Evolutionary conservation across 2,329 filamentous ascomycete genomes (phyloP), one percentile per base, ranked within the genome.

Genomic region (Xylaria sp.): DNA sequence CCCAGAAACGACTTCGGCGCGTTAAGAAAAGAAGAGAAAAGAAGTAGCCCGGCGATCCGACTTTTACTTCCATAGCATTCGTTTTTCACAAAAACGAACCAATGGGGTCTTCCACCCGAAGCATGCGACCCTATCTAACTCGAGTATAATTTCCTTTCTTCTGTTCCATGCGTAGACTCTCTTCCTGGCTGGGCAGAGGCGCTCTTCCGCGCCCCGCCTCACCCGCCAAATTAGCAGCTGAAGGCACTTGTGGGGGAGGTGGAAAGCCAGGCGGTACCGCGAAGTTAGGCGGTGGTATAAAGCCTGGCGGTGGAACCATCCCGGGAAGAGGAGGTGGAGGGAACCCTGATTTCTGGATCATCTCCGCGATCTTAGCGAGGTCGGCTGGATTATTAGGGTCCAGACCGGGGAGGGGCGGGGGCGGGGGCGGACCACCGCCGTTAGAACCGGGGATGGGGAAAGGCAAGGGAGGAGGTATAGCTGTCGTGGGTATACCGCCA

Each of bases 181-280:
- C 93, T 77, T 93, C 89, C 80, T 97, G 93, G 77, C 92, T 94
- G 0, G 93, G 93, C 51, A 97, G 59, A 96, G 81, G 74, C 91
- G 94, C 78, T 96, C 93, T 77, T 92, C 89, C 80, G 96, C 93
- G 78, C 10, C 35, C 21, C 92, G 81, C 44, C 25, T 69, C 71
- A 44, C 29, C 69, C 4, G 60, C 66, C 21, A 50, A 21, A 23
- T 74, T 73, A 6, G 63, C 65, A 21, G 74, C 63, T 68, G 71
- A 68, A 44, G 74, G 72, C 4, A 72, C 69, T 4, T 72, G 71
- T 1, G 77, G 78, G 1, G 78, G 79, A 25, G 79, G 78, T 5
- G 76, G 76, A 23, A 78, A 76, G 4, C 74, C 73, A 62, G 76
- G 72, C 3, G 84, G 83, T 0, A 82, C 81, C 10, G 78, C 74